Percentiles rank a stretch among this genome's conserved stretches.
These are phyloP conservation scores for Boechera divaricarpa DNA, from an alignment of 345 rosid genomes.

Conservation along the genomic window DNA sequence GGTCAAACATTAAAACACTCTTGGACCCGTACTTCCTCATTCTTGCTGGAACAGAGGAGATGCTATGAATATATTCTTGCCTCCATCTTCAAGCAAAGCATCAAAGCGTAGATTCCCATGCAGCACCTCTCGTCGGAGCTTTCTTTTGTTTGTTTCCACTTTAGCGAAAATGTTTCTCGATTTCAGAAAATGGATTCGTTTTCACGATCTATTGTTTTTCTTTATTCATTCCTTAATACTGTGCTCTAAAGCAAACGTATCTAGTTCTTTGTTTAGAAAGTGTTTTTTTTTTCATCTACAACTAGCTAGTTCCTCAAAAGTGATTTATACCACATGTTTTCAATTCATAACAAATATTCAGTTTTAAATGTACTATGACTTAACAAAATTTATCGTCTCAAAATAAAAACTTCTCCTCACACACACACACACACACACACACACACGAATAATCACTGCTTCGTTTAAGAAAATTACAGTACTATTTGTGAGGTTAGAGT, in stretches of 20 bases:
- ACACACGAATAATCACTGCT: too few species aligned
- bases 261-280: not conserved
- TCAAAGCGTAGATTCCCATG: slow-evolving; percentile 49
- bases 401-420: not conserved
- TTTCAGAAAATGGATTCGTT: slow-evolving; percentile 37
- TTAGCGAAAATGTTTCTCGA: slow-evolving; percentile 35
- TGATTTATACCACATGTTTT: slow-evolving; percentile 3
- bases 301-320: slow-evolving; percentile 20
- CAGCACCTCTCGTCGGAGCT: slow-evolving; percentile 22
- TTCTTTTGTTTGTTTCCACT: slow-evolving; percentile 41
- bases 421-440: not conserved
- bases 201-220: slow-evolving; percentile 25
- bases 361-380: not conserved
- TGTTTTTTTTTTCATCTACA: not conserved
- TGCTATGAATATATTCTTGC: slow-evolving; percentile 40
- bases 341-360: not conserved
- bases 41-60: slow-evolving; percentile 16
- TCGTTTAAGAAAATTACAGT: too few species aligned
- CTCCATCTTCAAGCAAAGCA: slow-evolving; percentile 49
- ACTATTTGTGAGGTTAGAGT: too few species aligned
- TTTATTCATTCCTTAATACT: not conserved
- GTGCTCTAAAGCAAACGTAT: slow-evolving; percentile 2
- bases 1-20: not conserved
- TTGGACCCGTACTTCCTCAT: not conserved
- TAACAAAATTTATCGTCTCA: not conserved